A percentile compares a stretch with the other conserved stretches of the same genome.
Evolutionary conservation across 2,329 filamentous ascomycete genomes (phyloP).

Genomic region (Chaetomiaceae sp.): DNA sequence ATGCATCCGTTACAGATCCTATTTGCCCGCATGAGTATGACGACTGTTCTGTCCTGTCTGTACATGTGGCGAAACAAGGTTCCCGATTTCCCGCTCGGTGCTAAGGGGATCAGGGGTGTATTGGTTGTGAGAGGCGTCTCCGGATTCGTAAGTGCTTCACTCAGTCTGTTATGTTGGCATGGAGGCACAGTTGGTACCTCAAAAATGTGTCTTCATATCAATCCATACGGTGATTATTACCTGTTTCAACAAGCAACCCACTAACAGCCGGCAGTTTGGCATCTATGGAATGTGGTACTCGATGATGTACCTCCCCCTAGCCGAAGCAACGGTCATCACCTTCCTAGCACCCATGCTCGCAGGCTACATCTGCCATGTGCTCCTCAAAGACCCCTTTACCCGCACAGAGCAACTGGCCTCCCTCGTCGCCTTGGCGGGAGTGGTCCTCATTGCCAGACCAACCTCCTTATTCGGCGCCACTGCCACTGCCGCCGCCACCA

Average conservation of each 20-base stretch:
- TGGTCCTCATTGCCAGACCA: constrained; percentile 78
- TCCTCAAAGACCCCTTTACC: constrained; percentile 73
- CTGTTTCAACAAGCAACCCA: constrained; percentile 36
- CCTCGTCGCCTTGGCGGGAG: constrained; percentile 69
- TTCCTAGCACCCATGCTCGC: constrained; percentile 77
- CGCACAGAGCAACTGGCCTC: constrained; percentile 71
- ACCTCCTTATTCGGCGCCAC: constrained; percentile 32
- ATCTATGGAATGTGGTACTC: constrained; percentile 70
- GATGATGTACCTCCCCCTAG: constrained; percentile 72
- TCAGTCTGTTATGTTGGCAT: neutral
- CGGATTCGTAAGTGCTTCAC: constrained; percentile 45
- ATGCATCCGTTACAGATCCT: constrained; percentile 84
- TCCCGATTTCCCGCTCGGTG: constrained; percentile 67
- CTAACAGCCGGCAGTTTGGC: constrained; percentile 47
- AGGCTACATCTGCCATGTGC: constrained; percentile 73
- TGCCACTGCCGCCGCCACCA: neutral
- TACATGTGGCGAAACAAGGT: constrained; percentile 72
- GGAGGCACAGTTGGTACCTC: neutral
- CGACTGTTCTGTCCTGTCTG: constrained; percentile 57
- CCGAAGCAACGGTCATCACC: constrained; percentile 84
- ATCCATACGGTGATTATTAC: too few species aligned
- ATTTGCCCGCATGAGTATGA: constrained; percentile 74
- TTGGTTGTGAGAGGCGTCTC: constrained; percentile 63
- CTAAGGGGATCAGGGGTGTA: constrained; percentile 60
- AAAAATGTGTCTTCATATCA: neutral